Evolutionary conservation across 148 eudicot genomes (phyloP).

Genomic region (Persicaria maculosa): DNA sequence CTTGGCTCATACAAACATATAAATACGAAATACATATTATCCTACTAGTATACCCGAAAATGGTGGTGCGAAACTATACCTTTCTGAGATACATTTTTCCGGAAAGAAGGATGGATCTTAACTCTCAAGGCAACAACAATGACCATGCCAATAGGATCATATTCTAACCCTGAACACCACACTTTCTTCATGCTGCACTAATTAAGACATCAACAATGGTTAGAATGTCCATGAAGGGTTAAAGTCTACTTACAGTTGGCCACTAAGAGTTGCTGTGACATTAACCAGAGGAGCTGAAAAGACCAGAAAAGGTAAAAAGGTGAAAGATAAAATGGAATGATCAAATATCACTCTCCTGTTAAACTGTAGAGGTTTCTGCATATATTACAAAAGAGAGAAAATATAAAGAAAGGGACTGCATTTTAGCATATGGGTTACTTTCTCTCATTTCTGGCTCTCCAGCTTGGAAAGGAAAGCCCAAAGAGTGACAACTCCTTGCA

Average conservation of each 20-base stretch:
- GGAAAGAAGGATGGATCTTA: too few relatives aligned
- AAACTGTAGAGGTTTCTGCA: slow-evolving; percentile 10
- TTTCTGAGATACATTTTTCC: too few relatives aligned
- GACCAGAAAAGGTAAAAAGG: slow-evolving; percentile 6
- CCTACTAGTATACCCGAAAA: too few relatives aligned
- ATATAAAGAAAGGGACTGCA: not conserved
- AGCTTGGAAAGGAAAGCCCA: slow-evolving; percentile 8
- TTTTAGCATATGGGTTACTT: not conserved
- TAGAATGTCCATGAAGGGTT: too few relatives aligned
- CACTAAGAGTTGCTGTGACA: not conserved
- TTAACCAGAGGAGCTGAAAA: not conserved
- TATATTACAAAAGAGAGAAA: not conserved
- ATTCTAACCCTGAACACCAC: too few relatives aligned
- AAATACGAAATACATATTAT: too few relatives aligned
- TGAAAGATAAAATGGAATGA: not conserved
- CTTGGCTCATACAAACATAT: too few relatives aligned
- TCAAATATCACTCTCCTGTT: not conserved
- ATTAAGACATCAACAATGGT: too few relatives aligned
- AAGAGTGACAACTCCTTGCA: slow-evolving; percentile 13
- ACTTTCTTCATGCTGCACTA: too few relatives aligned
- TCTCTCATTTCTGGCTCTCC: slow-evolving; percentile 12
- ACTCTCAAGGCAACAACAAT: too few relatives aligned
- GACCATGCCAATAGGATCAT: too few relatives aligned
- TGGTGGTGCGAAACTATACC: too few relatives aligned
- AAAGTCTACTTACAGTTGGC: slow-evolving; percentile 4